phyloP scores from a whole-genome alignment of 805 yeast genomes.

The Lipomyces orientalis region DNA sequence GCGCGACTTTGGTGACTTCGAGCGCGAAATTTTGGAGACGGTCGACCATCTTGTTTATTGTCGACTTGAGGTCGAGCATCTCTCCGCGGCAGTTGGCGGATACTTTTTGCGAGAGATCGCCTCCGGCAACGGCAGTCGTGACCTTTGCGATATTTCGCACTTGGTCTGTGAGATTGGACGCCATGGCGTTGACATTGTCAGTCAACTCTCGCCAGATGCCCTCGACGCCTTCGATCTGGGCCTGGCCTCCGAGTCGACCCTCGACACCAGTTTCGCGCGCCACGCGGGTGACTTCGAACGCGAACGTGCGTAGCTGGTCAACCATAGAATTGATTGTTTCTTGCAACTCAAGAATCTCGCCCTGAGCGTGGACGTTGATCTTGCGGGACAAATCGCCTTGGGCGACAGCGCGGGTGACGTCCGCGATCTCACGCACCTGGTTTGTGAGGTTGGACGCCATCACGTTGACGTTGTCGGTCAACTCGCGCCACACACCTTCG shows the following conservation, averaged over 20 bases:
- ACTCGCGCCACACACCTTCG: conserved; percentile 85
- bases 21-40: conserved; percentile 80
- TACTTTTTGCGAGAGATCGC: conserved; percentile 79
- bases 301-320: conserved; percentile 80
- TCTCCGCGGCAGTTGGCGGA: conserved; percentile 86
- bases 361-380: conserved; percentile 89
- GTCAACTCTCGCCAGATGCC: conserved; percentile 89
- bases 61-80: conserved; percentile 78
- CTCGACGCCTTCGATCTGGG: conserved; percentile 74
- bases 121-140: conserved; percentile 85
- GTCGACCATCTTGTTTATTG: conserved; percentile 88
- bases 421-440: conserved; percentile 88
- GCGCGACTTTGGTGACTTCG: conserved; percentile 83
- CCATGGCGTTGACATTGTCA: conserved; percentile 90
- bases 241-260: conserved; percentile 89
- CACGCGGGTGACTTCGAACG: conserved; percentile 84
- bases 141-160: conserved; percentile 87
- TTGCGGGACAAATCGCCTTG: conserved; percentile 82
- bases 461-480: conserved; percentile 85
- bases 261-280: conserved; percentile 91
- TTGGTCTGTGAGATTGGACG: conserved; percentile 82
- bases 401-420: conserved; percentile 87
- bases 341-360: conserved; percentile 83
- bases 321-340: conserved; percentile 89
- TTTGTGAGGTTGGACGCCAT: conserved; percentile 88